Conservation (phyloP, 345 rosid species). For the Erodium maritimum region DNA sequence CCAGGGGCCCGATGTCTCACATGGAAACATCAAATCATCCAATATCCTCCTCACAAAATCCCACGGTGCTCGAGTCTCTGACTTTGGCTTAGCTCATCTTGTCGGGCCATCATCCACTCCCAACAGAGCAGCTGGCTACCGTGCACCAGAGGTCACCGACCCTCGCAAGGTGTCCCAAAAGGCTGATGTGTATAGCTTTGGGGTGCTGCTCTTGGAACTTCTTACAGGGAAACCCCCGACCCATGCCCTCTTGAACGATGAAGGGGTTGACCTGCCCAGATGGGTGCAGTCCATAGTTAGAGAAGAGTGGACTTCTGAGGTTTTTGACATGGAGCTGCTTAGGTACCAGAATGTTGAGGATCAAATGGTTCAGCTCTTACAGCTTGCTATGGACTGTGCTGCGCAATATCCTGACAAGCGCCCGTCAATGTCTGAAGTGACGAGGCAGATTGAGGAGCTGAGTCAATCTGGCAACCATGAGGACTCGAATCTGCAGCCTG, state of each 20-base stretch:
- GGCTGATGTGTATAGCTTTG: slow-evolving; percentile 45
- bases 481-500: slow-evolving; percentile 9
- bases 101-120: slow-evolving; percentile 38
- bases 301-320: slow-evolving; percentile 50
- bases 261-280: slow-evolving; percentile 40
- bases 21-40: slow-evolving; percentile 44
- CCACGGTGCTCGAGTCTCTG: slow-evolving; percentile 31
- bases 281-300: slow-evolving; percentile 48
- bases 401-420: slow-evolving; percentile 59
- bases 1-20: slow-evolving; percentile 31
- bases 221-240: slow-evolving; percentile 41
- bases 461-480: slow-evolving; percentile 10
- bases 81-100: slow-evolving; percentile 38
- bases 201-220: slow-evolving; percentile 35
- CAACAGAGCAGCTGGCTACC: slow-evolving; percentile 36
- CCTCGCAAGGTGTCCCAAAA: slow-evolving; percentile 39
- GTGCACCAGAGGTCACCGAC: slow-evolving; percentile 47
- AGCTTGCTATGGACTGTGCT: slow-evolving; percentile 54
- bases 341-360: slow-evolving; percentile 48
- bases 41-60: slow-evolving; percentile 35
- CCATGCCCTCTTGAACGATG: slow-evolving; percentile 32
- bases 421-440: slow-evolving; percentile 49
- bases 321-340: slow-evolving; percentile 57
- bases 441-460: slow-evolving; percentile 35
- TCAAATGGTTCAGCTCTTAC: slow-evolving; percentile 56